Conservation (phyloP, 129 eudicot species). For the carrot (Daucus carota) region DNA sequence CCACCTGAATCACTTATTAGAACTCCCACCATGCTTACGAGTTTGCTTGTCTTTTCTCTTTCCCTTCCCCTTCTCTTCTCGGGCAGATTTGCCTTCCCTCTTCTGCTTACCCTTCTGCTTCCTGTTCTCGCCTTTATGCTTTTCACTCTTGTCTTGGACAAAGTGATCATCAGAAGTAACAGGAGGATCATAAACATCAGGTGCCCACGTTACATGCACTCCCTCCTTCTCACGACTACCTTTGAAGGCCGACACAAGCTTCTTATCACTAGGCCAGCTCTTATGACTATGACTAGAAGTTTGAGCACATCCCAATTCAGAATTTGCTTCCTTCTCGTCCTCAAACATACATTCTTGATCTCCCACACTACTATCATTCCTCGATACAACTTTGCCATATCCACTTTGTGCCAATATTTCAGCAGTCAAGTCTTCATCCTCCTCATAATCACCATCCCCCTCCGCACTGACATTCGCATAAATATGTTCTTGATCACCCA, state of each 20-base stretch:
- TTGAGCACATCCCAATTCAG: neutral
- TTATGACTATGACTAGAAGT: slow-evolving; percentile 3
- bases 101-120: slow-evolving; percentile 23
- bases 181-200: slow-evolving; percentile 35
- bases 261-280: slow-evolving; percentile 10
- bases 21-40: neutral
- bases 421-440: slow-evolving; percentile 8
- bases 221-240: slow-evolving; percentile 38
- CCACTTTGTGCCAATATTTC: slow-evolving; percentile 5
- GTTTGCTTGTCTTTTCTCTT: slow-evolving; percentile 16
- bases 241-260: slow-evolving; percentile 33
- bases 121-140: slow-evolving; percentile 14
- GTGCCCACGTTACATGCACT: slow-evolving; percentile 29
- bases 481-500: neutral
- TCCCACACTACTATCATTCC: neutral
- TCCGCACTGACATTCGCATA: neutral
- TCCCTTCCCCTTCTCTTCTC: slow-evolving; percentile 7
- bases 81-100: slow-evolving; percentile 16
- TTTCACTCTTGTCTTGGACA: slow-evolving; percentile 10
- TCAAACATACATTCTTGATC: neutral
- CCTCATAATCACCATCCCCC: neutral
- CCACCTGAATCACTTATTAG: neutral
- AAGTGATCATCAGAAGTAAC: slow-evolving; percentile 20
- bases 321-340: neutral
- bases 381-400: neutral